Evolutionary conservation across 2,329 filamentous ascomycete genomes (phyloP), one percentile per base, ranked within the genome.

Genomic region (Penicillium sp.): DNA sequence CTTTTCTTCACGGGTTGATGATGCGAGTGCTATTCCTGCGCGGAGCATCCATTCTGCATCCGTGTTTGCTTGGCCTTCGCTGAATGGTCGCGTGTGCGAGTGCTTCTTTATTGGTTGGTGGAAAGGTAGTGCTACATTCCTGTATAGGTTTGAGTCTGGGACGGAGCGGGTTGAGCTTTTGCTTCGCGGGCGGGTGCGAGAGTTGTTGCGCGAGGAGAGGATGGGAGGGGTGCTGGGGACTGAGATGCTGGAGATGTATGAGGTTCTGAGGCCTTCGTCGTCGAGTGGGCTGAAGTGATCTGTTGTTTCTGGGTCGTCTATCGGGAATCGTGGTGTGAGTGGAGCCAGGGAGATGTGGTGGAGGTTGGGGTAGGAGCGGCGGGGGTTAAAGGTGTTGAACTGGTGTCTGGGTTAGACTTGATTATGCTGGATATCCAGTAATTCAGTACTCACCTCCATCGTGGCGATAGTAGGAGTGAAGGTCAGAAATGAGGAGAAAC

Each of bases 331-430:
- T 43, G 76, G 72, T 47, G 76, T 79, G 48, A 84, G 72, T 33
- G 81, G 81, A 58, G 81, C 79, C n/a, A 84, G 74, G 38, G 81
- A 82, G 53, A 83, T 74, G 60, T 81, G 76, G 58, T 78, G 71
- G 45, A 84, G 74, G 53, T 81, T 81, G 42, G 79, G 79, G 58
- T 81, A 79, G 43, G 80, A 83, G 49, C 81, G 80, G 42, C 77
- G 76, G 38, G 69, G 71, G 46, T 57, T 53, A 28, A 58, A 57
- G 23, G 63, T 63, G 31, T 59, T 59, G 33, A 54, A 56, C 62
- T 67, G 54, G 18, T 15, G 18, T 2, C 23, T 23, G 4, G 18
- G 29, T 32, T 23, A 40, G 45, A 32, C 48, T 31, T 15, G 35
- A 18, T 3, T 4, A 33, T 32, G 24, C 5, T 42, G 25, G 7